These are phyloP conservation scores for Ganoderma leucocontextum DNA, from an alignment of 1,284 basidiomycete species.

Conservation along the genomic window DNA sequence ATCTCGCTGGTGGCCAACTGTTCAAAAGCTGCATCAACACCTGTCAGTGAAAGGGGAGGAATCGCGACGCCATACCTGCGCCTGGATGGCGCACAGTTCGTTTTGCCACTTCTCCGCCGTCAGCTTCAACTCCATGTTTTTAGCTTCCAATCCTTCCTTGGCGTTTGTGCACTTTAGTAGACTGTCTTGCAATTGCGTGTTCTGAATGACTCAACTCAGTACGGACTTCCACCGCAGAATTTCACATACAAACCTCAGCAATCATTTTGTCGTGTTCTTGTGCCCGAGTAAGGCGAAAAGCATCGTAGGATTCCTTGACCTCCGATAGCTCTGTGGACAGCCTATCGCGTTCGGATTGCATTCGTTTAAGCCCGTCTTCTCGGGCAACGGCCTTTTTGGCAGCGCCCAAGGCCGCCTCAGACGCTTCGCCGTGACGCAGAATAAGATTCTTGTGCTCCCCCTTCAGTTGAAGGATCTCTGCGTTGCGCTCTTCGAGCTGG, in stretches of 20 bases:
- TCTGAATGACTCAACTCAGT: constrained; percentile 2
- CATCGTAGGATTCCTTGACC: background rate
- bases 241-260: constrained; percentile 5
- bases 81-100: constrained; percentile 4
- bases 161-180: background rate
- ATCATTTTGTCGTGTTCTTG: constrained; percentile 18
- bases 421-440: constrained; percentile 8
- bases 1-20: constrained; percentile 19
- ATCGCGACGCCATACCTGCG: constrained; percentile 13
- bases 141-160: background rate
- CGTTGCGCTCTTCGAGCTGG: constrained; percentile 6
- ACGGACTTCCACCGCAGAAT: background rate
- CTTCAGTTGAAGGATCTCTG: constrained; percentile 8
- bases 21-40: background rate
- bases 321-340: constrained; percentile 11
- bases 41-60: too few species aligned
- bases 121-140: constrained; percentile 6
- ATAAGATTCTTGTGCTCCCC: constrained; percentile 20
- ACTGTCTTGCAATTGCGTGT: constrained; percentile 11
- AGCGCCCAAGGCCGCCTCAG: background rate
- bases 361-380: constrained; percentile 10
- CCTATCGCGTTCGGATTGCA: constrained; percentile 10
- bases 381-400: background rate
- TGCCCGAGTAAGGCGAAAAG: constrained; percentile 5
- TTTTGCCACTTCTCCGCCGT: constrained; percentile 5